These are phyloP conservation scores for Laguncularia racemosa DNA, from an alignment of 345 rosid genomes.

Conservation along the genomic window DNA sequence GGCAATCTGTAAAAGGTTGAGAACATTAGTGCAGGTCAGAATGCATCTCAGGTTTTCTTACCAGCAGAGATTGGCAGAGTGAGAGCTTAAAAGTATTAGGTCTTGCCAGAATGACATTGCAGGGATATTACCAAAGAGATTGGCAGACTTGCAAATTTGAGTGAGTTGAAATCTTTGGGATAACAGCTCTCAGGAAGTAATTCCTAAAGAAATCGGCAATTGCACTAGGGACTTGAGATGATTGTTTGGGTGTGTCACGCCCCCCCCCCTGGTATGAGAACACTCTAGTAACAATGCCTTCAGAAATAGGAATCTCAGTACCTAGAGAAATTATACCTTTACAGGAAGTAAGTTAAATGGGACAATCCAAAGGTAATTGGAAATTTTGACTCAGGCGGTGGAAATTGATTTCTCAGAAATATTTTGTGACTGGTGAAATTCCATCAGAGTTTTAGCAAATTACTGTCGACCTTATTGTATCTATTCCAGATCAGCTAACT, in stretches of 20 bases:
- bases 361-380: slow-evolving; percentile 80
- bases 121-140: slow-evolving; percentile 72
- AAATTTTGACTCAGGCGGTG: slow-evolving; percentile 49
- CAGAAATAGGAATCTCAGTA: slow-evolving; percentile 68
- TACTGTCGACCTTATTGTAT: slow-evolving; percentile 41
- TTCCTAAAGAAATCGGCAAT: slow-evolving; percentile 75
- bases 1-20: slow-evolving; percentile 59
- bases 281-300: slow-evolving; percentile 55
- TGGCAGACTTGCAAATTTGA: slow-evolving; percentile 59
- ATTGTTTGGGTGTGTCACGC: no score
- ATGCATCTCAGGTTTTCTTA: slow-evolving; percentile 63
- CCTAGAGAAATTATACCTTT: slow-evolving; percentile 63
- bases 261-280: slow-evolving; percentile 72
- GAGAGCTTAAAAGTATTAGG: slow-evolving; percentile 60
- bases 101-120: slow-evolving; percentile 75
- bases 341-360: slow-evolving; percentile 79
- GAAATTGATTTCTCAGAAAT: slow-evolving; percentile 94
- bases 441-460: slow-evolving; percentile 66
- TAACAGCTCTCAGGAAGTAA: slow-evolving; percentile 56
- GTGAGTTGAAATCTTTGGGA: slow-evolving; percentile 64
- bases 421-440: slow-evolving; percentile 58
- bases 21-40: slow-evolving; percentile 66
- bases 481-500: slow-evolving; percentile 67
- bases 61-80: slow-evolving; percentile 68
- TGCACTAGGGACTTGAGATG: slow-evolving; percentile 46